Evolutionary conservation across 176 grass and related monocot genomes (phyloP).

Genomic region (Paspalum notatum): DNA sequence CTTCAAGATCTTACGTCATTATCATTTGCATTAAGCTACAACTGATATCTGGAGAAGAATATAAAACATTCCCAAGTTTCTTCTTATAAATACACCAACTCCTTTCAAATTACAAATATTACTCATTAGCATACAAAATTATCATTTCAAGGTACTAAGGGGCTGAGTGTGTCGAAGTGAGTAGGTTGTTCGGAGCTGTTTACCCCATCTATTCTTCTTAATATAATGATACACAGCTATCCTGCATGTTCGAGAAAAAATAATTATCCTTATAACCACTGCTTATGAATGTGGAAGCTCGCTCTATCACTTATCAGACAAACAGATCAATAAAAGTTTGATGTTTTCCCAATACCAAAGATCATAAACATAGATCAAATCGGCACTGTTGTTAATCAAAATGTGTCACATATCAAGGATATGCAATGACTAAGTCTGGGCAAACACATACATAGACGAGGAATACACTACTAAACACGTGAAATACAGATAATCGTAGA

Average conservation of each 20-base stretch:
- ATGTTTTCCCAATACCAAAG: neutral
- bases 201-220: too few relatives aligned
- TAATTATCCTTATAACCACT: neutral
- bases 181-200: too few relatives aligned
- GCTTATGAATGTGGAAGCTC: neutral
- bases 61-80: neutral
- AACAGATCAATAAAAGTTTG: neutral
- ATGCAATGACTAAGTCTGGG: neutral
- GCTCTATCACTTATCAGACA: neutral
- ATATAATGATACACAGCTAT: too few relatives aligned
- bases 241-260: too few relatives aligned
- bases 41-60: neutral
- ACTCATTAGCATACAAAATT: neutral
- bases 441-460: too few relatives aligned
- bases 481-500: too few relatives aligned
- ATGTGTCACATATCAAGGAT: neutral
- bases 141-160: neutral
- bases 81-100: constrained; percentile 1
- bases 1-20: neutral
- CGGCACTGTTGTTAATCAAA: constrained; percentile 17
- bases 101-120: neutral
- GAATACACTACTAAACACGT: too few relatives aligned
- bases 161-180: too few relatives aligned
- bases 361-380: constrained; percentile 29
- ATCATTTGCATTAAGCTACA: constrained; percentile 10